These are phyloP conservation scores for Coniochaeta sp. DNA, from an alignment of 2,329 filamentous ascomycete genomes.

Conservation along the genomic window DNA sequence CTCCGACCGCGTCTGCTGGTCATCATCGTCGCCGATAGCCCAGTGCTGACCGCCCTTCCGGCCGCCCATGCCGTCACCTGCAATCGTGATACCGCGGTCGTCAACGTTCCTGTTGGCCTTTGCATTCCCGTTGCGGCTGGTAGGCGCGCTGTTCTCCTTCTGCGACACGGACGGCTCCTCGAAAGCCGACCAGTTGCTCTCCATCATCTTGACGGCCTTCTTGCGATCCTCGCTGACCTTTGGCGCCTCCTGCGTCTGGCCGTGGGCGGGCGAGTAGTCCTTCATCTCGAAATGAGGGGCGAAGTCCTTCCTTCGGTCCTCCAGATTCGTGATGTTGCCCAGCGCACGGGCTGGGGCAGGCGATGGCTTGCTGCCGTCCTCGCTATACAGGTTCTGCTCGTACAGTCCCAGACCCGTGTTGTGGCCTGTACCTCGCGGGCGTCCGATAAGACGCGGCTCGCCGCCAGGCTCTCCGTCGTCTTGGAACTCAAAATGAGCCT, in stretches of 20 bases:
- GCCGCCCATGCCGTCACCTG: constrained; percentile 61
- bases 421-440: constrained; percentile 46
- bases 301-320: constrained; percentile 69
- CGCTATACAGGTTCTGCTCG: constrained; percentile 65
- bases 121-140: constrained; percentile 1
- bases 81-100: constrained; percentile 36
- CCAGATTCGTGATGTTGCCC: constrained; percentile 63
- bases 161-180: constrained; percentile 40
- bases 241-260: constrained; percentile 9
- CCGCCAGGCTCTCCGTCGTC: constrained; percentile 61
- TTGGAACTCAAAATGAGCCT: constrained; percentile 75
- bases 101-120: constrained; percentile 35
- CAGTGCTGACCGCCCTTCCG: constrained; percentile 47
- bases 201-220: constrained; percentile 69
- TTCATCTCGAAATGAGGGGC: constrained; percentile 69
- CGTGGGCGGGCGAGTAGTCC: constrained; percentile 53
- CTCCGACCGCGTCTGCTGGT: constrained; percentile 29
- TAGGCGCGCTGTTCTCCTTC: constrained; percentile 42
- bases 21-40: constrained; percentile 45
- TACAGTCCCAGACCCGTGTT: constrained; percentile 69
- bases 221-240: constrained; percentile 48
- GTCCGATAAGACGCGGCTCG: constrained; percentile 34
- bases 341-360: constrained; percentile 38
- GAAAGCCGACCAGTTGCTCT: constrained; percentile 51
- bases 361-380: constrained; percentile 36